Percentiles rank a stretch among this genome's conserved stretches.
These are phyloP conservation scores for Medicago truncatula DNA, from an alignment of 306 rosid genomes.

Conservation along the genomic window DNA sequence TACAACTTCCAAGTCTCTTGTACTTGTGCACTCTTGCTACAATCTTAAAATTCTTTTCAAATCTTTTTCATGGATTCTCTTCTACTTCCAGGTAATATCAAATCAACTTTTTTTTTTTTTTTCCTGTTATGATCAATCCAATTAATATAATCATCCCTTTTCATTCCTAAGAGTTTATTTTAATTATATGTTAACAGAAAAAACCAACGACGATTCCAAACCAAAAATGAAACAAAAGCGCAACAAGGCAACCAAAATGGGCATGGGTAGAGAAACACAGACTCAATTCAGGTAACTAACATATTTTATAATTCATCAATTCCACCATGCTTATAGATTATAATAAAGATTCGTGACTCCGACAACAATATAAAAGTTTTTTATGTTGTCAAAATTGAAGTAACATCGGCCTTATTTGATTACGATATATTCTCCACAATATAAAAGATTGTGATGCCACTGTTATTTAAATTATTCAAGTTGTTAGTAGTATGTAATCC, in stretches of 20 bases:
- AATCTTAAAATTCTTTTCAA: not conserved
- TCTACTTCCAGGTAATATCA: slow-evolving; percentile 23
- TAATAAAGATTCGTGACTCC: too few relatives aligned
- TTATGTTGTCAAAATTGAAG: not conserved
- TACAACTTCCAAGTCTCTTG: not conserved
- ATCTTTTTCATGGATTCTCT: slow-evolving; percentile 41
- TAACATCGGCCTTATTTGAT: too few relatives aligned
- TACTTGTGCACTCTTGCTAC: not conserved
- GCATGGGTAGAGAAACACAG: not conserved
- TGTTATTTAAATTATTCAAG: too few relatives aligned
- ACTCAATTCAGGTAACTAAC: not conserved
- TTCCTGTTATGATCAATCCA: not conserved
- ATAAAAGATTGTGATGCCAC: too few relatives aligned
- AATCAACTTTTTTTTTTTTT: not conserved
- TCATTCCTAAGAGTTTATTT: not conserved
- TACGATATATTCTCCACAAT: too few relatives aligned
- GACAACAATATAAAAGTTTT: not conserved
- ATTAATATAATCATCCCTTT: not conserved
- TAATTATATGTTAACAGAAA: slow-evolving; percentile 1
- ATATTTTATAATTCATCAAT: slow-evolving; percentile 1
- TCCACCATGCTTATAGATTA: not conserved
- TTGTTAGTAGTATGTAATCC: too few relatives aligned
- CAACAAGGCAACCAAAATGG: not conserved
- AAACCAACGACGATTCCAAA: slow-evolving; percentile 23
- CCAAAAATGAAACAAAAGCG: slow-evolving; percentile 38